Base-by-base conservation (phyloP, 305 asterid genomes). In the Fraxinus greggii region DNA sequence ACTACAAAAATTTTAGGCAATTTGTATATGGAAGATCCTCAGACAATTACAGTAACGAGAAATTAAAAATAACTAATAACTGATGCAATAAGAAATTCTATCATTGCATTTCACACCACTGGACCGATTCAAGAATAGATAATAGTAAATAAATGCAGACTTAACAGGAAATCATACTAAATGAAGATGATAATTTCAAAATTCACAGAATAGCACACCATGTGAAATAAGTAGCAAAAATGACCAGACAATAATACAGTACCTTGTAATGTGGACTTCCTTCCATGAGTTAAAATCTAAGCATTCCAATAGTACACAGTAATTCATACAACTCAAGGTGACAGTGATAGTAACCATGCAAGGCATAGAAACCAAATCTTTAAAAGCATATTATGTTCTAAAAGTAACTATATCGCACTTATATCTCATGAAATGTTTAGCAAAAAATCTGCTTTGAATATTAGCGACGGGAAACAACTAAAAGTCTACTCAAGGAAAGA, bases 1-100 rank as follows among this genome's bases (percentile, higher is more conserved):
- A 74, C 54, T 48, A 51, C 61, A 70, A 13, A 67, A 69, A 69
- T 76, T 40, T 73, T n/a, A 63, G 63, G 40, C 23, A 69, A 69
- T 28, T 69, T 29, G 23, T 29, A 76, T 63, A 61, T 9, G 67
- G 77, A 36, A 38, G 17, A 79, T 26, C 81, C 24, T 84, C 76
- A 76, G 17, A 45, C 13, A n/a, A 80, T 24, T 65, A 54, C 80
- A 77, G 76, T 56, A 78, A 31, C 45, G 5, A 3, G 72, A 87
- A 67, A 40, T 23, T 65, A 75, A 13, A 63, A 2, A 80, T 76
- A 70, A 54, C 33, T 76, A 24, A 38, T 4, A 40, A 79, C 75
- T 36, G 32, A 12, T 8, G 26, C 65, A n/a, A 59, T 24, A 67
- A 24, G 59, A 59, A 28, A 19, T n/a, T 28, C 21, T 19, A 23